Evolutionary conservation across 352 stramenopile species (phyloP).

Genomic region (Globisporangium barbulae): DNA sequence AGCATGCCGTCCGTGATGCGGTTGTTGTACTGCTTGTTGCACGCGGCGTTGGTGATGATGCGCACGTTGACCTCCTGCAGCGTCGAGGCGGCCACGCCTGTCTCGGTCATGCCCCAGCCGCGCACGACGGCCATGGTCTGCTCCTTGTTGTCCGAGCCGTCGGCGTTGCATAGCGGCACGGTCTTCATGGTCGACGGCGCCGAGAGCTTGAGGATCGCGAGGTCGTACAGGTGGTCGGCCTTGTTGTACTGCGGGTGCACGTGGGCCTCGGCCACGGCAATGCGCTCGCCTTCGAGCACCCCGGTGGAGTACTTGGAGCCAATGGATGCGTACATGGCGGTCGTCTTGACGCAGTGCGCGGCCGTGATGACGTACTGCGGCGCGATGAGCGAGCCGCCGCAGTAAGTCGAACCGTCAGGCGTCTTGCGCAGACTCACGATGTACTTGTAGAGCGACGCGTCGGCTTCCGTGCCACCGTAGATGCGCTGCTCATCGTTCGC

Average conservation of each 20-base stretch:
- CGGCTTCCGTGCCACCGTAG: constrained; percentile 52
- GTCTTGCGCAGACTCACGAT: constrained; percentile 55
- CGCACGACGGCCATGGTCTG: constrained; percentile 49
- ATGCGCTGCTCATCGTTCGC: constrained; percentile 49
- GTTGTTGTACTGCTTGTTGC: constrained; percentile 52
- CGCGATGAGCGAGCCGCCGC: constrained; percentile 60
- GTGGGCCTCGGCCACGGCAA: constrained; percentile 39
- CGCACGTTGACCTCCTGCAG: constrained; percentile 56
- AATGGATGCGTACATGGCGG: constrained; percentile 47
- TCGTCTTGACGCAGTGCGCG: constrained; percentile 60
- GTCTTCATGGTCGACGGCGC: constrained; percentile 28
- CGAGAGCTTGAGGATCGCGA: constrained; percentile 59
- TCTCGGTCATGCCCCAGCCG: constrained; percentile 62
- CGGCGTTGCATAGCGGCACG: constrained; percentile 29
- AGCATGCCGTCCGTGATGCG: constrained; percentile 63
- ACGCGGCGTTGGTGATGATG: constrained; percentile 55
- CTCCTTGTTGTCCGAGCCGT: constrained; percentile 50
- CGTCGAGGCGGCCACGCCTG: constrained; percentile 27
- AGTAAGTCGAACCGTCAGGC: constrained; percentile 43
- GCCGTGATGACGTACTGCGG: constrained; percentile 67
- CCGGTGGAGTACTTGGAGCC: constrained; percentile 43
- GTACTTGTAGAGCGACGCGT: constrained; percentile 48
- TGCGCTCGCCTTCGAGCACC: constrained; percentile 38
- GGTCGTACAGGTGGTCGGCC: constrained; percentile 44
- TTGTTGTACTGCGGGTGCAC: constrained; percentile 58